Conservation (phyloP, 2,329 filamentous ascomycete species). For the Nothomitra cinnamomea region DNA sequence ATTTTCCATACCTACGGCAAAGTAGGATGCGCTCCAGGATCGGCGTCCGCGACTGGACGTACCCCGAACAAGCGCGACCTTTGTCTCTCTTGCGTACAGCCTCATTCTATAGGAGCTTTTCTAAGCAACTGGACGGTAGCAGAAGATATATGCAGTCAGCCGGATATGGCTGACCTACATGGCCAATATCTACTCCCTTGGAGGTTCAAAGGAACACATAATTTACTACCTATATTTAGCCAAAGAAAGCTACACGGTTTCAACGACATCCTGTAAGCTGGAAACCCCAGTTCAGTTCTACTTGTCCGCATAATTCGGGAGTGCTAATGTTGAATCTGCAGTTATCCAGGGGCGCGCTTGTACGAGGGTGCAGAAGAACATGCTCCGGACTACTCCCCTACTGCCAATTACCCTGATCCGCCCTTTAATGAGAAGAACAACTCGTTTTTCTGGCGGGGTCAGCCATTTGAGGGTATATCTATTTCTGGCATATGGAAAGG, state of each 20-base stretch:
- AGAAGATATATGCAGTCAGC: constrained; percentile 56
- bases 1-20: constrained; percentile 27
- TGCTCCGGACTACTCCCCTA: constrained; percentile 27
- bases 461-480: constrained; percentile 38
- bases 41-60: constrained; percentile 38
- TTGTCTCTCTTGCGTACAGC: constrained; percentile 43
- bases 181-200: constrained; percentile 54
- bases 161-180: constrained; percentile 57
- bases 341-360: constrained; percentile 47
- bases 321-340: background rate
- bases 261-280: constrained; percentile 44
- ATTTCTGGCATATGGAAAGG: constrained; percentile 41
- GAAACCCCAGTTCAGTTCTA: background rate
- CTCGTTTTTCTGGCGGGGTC: constrained; percentile 59
- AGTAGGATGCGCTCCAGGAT: constrained; percentile 43
- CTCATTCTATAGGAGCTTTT: constrained; percentile 51
- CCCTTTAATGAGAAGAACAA: constrained; percentile 45
- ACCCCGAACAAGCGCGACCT: constrained; percentile 47
- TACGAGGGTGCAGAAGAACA: constrained; percentile 36
- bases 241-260: constrained; percentile 55
- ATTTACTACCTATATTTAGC: constrained; percentile 60
- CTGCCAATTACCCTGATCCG: constrained; percentile 32
- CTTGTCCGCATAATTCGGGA: background rate
- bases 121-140: constrained; percentile 47
- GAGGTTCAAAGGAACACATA: constrained; percentile 41